phyloP scores from a whole-genome alignment of 2,329 filamentous ascomycete species.

The Trichoderma sp. region DNA sequence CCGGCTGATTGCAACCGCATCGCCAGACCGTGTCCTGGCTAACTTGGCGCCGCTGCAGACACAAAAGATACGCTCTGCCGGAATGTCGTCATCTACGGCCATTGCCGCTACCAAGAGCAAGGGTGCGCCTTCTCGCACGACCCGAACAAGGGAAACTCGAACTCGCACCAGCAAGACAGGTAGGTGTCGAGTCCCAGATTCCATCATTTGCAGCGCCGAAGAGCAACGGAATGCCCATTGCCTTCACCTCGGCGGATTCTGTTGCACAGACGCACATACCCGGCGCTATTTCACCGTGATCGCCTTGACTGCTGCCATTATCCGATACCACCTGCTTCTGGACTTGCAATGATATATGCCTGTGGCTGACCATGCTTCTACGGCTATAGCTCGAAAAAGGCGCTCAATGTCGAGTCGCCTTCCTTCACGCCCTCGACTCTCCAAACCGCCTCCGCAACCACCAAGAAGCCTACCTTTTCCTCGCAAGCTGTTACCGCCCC shows the following conservation, averaged over 20 bases:
- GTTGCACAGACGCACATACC: not conserved
- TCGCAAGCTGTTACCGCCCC: conserved; percentile 89
- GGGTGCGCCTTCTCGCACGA: conserved; percentile 92
- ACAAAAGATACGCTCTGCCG: conserved; percentile 90
- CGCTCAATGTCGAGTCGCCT: conserved; percentile 92
- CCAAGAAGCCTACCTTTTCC: conserved; percentile 77
- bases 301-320: not conserved
- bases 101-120: conserved; percentile 88
- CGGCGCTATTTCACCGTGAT: not conserved
- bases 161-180: conserved; percentile 51
- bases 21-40: not conserved
- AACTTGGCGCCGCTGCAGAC: conserved; percentile 49
- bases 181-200: conserved; percentile 41
- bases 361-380: conserved; percentile 14
- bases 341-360: not conserved
- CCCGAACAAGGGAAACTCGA: conserved; percentile 58
- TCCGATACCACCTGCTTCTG: not conserved
- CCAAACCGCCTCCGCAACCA: conserved; percentile 44
- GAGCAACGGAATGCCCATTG: not conserved
- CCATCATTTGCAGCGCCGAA: not conserved
- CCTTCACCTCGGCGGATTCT: not conserved
- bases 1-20: not conserved
- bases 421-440: conserved; percentile 78
- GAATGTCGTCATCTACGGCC: conserved; percentile 90
- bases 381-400: conserved; percentile 62